These are phyloP conservation scores for Penicillium sp. DNA, from an alignment of 2,329 filamentous ascomycete genomes.

Conservation along the genomic window DNA sequence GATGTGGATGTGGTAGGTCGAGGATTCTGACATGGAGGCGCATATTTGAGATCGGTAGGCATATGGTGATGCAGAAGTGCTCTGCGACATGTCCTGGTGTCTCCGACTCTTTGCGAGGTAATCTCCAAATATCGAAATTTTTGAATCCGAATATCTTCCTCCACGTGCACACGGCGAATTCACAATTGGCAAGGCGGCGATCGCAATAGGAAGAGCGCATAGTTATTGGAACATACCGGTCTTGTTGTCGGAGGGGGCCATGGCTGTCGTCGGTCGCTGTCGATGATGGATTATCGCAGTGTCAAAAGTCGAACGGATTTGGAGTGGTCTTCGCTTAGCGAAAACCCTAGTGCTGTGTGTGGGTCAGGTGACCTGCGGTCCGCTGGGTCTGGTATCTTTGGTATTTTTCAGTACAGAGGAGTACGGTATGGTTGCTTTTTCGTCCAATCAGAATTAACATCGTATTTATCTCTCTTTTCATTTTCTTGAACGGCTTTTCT, in stretches of 20 bases:
- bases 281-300: conserved; percentile 45
- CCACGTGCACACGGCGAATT: conserved; percentile 19
- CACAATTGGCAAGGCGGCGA: conserved; percentile 31
- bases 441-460: conserved; percentile 4
- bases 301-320: conserved; percentile 41
- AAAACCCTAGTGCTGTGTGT: conserved; percentile 44
- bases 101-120: background rate
- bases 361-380: conserved; percentile 38
- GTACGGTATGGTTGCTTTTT: conserved; percentile 1
- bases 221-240: conserved; percentile 42
- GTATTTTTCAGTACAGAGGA: conserved; percentile 3
- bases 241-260: conserved; percentile 49
- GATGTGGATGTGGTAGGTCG: background rate
- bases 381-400: conserved; percentile 12
- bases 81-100: background rate
- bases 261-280: conserved; percentile 47
- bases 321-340: conserved; percentile 42
- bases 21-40: background rate
- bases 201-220: conserved; percentile 40
- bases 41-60: background rate
- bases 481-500: conserved; percentile 7
- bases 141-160: conserved; percentile 7
- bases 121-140: conserved; percentile 13
- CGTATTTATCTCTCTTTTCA: background rate
- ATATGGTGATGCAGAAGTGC: background rate